Evolutionary conservation across 2,329 filamentous ascomycete species (phyloP), one percentile per base, ranked within the genome.

Genomic region (Ophiostoma himal-ulmi): DNA sequence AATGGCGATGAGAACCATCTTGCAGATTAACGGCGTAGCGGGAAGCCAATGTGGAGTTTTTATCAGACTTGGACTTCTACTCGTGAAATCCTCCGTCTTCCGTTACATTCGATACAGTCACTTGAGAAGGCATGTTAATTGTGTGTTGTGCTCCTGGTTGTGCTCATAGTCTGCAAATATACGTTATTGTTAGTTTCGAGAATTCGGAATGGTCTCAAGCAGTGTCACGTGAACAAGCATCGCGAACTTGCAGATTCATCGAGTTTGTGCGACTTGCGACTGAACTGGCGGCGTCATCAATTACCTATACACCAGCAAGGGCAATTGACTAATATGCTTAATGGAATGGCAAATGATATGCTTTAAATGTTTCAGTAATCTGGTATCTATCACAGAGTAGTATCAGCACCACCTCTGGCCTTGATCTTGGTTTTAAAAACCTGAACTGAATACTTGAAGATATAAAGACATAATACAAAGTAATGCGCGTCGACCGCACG

Each of bases 61-160:
- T 14, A 57, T 57, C 26, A 57, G 52, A 17, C n/a, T 26, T 57
- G 52, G n/a, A 11, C 52, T 57, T 57, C 52, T 57, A 13, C 52
- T 57, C n/a, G 48, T 54, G 20, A 54, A 8, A 57, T 57, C 52
- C 52, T 57, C 52, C n/a, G 52, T 57, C 52, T 57, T 57, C 22
- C 52, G 52, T 57, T 57, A 57, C 52, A 57, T 26, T 22, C 22
- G 14, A 44, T 44, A 17, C 14, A 44, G 39, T 44, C 30, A 30
- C 30, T 30, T 30, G n/a, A 4, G 11, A 57, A 57, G 52, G 8
- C 8, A 10, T 26, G n/a, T 11, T 57, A 8, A 30, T 57, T 57
- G 52, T 26, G 52, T 57, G 52, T 22, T 22, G 52, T 26, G 52
- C 30, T 57, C n/a, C 52, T 57, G 22, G 3, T 30, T 30, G 30